Conservation (phyloP, 768 basidiomycete species). For the Lactarius psammicola region DNA sequence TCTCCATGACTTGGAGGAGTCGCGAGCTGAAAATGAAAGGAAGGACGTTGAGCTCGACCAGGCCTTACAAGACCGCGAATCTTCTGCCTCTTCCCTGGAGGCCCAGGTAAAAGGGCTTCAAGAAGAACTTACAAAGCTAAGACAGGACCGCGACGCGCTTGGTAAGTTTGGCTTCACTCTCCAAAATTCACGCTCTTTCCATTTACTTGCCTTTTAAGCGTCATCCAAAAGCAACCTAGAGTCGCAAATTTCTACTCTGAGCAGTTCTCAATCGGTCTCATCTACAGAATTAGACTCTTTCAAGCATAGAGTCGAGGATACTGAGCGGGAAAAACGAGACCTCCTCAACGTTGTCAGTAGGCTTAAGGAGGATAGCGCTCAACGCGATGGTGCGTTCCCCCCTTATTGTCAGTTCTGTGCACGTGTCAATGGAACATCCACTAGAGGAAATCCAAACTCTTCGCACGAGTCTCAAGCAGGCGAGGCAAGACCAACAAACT, state of each 20-base stretch:
- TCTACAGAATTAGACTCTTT: slow-evolving; percentile 59
- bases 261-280: slow-evolving; percentile 59
- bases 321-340: slow-evolving; percentile 88
- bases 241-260: slow-evolving; percentile 54
- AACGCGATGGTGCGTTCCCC: slow-evolving; percentile 64
- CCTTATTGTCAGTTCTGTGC: background rate
- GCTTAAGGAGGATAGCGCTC: slow-evolving; percentile 69
- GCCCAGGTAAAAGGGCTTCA: slow-evolving; percentile 49
- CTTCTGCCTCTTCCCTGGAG: slow-evolving; percentile 56
- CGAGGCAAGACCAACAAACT: slow-evolving; percentile 67
- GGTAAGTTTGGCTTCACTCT: slow-evolving; percentile 42
- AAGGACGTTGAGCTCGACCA: slow-evolving; percentile 86
- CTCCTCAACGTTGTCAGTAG: slow-evolving; percentile 80
- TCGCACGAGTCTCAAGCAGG: slow-evolving; percentile 66
- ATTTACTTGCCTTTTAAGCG: slow-evolving; percentile 39
- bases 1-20: slow-evolving; percentile 66
- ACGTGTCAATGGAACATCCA: background rate
- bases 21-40: slow-evolving; percentile 61
- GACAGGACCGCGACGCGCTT: slow-evolving; percentile 64
- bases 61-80: slow-evolving; percentile 75
- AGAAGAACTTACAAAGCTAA: slow-evolving; percentile 54
- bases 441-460: slow-evolving; percentile 72
- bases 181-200: slow-evolving; percentile 23
- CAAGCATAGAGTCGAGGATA: slow-evolving; percentile 63
- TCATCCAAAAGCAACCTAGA: slow-evolving; percentile 48